phyloP scores from a whole-genome alignment of 345 rosid species.

The Populus euphratica region DNA sequence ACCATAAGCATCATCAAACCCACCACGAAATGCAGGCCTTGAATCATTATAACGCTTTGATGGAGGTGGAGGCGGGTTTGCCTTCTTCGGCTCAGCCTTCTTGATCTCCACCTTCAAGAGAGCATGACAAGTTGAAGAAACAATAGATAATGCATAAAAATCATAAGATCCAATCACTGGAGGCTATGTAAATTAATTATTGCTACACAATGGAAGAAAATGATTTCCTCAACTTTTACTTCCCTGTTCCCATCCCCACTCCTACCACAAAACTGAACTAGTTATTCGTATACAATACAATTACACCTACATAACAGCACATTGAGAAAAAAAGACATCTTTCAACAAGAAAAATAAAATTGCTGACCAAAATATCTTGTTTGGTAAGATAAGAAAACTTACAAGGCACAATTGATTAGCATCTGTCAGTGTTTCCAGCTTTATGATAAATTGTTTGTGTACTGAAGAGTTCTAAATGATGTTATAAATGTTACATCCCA shows the following conservation, averaged over 20 bases:
- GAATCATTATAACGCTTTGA: conserved; percentile 24
- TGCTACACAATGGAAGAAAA: not conserved
- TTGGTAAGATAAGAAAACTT: no score
- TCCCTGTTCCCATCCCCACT: no score
- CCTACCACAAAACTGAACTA: not conserved
- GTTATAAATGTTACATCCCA: not conserved
- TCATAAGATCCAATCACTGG: not conserved
- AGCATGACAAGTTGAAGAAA: not conserved
- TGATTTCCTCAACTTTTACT: not conserved
- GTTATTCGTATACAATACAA: not conserved
- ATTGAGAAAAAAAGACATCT: not conserved
- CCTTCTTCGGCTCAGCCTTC: conserved; percentile 97
- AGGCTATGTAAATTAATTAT: not conserved
- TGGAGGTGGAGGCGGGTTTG: conserved; percentile 51
- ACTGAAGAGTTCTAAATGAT: not conserved
- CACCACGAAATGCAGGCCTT: conserved; percentile 45
- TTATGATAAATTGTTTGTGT: not conserved
- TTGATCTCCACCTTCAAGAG: conserved; percentile 82
- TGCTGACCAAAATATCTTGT: no score
- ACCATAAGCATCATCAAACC: conserved; percentile 49
- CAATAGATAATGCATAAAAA: not conserved
- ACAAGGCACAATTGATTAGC: not conserved
- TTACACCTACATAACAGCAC: not conserved
- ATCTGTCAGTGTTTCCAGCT: not conserved
- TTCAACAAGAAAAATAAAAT: not conserved